Percentiles rank a stretch among this genome's conserved stretches.
These are phyloP conservation scores for Cadophora gregata DNA, from an alignment of 2,329 filamentous ascomycete species.

Conservation along the genomic window DNA sequence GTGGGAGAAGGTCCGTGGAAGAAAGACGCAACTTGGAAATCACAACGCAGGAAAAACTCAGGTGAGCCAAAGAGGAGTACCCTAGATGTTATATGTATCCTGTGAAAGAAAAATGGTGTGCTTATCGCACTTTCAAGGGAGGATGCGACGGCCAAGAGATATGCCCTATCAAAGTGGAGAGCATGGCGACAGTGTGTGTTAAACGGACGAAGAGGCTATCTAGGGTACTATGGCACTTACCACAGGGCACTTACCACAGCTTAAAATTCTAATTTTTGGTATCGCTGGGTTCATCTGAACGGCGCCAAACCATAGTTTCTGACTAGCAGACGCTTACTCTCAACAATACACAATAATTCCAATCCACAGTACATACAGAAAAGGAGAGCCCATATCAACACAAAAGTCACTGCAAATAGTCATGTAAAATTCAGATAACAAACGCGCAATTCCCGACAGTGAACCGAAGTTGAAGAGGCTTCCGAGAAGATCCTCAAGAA, in stretches of 20 bases:
- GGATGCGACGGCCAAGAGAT: background rate
- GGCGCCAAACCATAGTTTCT: background rate
- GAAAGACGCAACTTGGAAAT: background rate
- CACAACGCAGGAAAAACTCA: background rate
- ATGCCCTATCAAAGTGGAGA: constrained; percentile 14
- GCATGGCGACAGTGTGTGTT: background rate
- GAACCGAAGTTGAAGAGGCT: background rate
- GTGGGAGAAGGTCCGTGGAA: background rate
- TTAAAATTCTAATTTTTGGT: background rate
- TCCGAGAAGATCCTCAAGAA: background rate
- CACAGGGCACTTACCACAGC: background rate
- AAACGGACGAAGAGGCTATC: background rate
- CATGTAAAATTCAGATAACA: background rate
- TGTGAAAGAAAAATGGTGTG: background rate
- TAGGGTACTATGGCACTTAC: background rate
- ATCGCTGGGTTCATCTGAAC: background rate
- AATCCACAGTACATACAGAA: background rate
- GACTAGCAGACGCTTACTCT: background rate
- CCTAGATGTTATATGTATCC: constrained; percentile 8
- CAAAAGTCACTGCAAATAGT: background rate
- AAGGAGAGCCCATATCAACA: background rate
- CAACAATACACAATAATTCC: background rate
- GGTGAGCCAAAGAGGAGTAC: background rate
- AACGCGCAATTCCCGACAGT: background rate
- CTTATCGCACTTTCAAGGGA: constrained; percentile 13